Evolutionary conservation across 257 asterid species (phyloP).

Genomic region (Asclepias syriaca): DNA sequence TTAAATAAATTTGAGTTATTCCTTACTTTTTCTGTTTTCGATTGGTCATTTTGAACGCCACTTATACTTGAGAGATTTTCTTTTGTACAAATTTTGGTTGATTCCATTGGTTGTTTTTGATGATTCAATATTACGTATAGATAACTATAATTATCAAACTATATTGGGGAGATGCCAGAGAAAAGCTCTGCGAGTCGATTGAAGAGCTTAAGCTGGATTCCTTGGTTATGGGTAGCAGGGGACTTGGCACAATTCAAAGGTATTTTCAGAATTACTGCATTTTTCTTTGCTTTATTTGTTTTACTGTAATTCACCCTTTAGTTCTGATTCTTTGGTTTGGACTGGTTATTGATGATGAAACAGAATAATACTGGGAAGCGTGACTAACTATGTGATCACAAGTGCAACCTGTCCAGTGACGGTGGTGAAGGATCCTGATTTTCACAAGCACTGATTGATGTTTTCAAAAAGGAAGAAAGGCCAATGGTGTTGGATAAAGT

Average conservation of each 20-base stretch:
- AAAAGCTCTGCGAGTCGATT: conserved; percentile 57
- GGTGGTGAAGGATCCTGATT: conserved; percentile 63
- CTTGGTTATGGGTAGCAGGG: conserved; percentile 86
- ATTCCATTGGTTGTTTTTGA: not conserved
- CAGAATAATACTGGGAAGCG: conserved; percentile 82
- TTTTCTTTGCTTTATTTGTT: too few relatives aligned
- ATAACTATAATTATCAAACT: conserved; percentile 55
- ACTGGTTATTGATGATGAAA: not conserved
- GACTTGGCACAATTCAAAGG: conserved; percentile 64
- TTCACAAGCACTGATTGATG: conserved; percentile 36
- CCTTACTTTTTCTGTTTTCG: not conserved
- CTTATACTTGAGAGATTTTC: not conserved
- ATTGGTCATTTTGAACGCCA: not conserved
- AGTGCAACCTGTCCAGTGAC: conserved; percentile 70
- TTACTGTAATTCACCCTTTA: too few relatives aligned
- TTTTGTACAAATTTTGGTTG: not conserved
- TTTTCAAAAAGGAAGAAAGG: not conserved
- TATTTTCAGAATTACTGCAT: not conserved
- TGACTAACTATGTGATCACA: conserved; percentile 54
- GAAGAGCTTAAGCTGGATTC: conserved; percentile 67
- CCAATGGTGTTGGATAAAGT: not conserved
- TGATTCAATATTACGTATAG: conserved; percentile 21
- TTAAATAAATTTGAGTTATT: too few relatives aligned
- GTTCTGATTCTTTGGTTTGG: not conserved
- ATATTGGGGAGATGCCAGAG: conserved; percentile 94